phyloP scores from a whole-genome alignment of 2,329 filamentous ascomycete species.

The Xylariaceae sp. region DNA sequence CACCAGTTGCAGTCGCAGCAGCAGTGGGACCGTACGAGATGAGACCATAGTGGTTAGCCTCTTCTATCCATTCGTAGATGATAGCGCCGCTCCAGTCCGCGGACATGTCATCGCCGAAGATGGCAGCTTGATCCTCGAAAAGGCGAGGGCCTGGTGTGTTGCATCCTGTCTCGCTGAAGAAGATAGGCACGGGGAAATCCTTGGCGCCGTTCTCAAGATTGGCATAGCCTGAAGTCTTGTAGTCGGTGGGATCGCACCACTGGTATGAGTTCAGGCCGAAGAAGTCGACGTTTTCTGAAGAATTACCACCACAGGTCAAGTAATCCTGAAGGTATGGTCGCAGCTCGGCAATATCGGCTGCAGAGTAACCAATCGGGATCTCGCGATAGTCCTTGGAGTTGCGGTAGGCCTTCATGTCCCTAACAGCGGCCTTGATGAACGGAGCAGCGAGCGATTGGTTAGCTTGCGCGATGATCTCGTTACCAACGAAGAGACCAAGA shows the following conservation, averaged over 20 bases:
- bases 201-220: slow-evolving; percentile 65
- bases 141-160: slow-evolving; percentile 60
- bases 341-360: slow-evolving; percentile 74
- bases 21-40: slow-evolving; percentile 69
- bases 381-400: slow-evolving; percentile 72
- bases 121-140: slow-evolving; percentile 71
- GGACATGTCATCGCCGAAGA: slow-evolving; percentile 73
- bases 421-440: slow-evolving; percentile 77
- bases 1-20: slow-evolving; percentile 50
- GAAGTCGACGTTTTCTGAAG: slow-evolving; percentile 72
- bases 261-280: slow-evolving; percentile 85
- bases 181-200: slow-evolving; percentile 77
- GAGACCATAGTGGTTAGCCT: slow-evolving; percentile 78
- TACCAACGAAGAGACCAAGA: slow-evolving; percentile 82
- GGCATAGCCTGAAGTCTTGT: slow-evolving; percentile 65
- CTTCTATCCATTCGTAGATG: slow-evolving; percentile 75
- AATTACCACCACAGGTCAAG: slow-evolving; percentile 72
- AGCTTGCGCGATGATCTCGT: slow-evolving; percentile 72
- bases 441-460: slow-evolving; percentile 66
- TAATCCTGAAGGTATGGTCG: slow-evolving; percentile 66
- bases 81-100: slow-evolving; percentile 72
- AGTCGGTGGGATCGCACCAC: slow-evolving; percentile 65
- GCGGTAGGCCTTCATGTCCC: slow-evolving; percentile 81
- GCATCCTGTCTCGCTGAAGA: slow-evolving; percentile 88
- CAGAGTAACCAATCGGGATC: slow-evolving; percentile 84